phyloP scores from a whole-genome alignment of 768 basidiomycete genomes.

The Mycena latifolia region DNA sequence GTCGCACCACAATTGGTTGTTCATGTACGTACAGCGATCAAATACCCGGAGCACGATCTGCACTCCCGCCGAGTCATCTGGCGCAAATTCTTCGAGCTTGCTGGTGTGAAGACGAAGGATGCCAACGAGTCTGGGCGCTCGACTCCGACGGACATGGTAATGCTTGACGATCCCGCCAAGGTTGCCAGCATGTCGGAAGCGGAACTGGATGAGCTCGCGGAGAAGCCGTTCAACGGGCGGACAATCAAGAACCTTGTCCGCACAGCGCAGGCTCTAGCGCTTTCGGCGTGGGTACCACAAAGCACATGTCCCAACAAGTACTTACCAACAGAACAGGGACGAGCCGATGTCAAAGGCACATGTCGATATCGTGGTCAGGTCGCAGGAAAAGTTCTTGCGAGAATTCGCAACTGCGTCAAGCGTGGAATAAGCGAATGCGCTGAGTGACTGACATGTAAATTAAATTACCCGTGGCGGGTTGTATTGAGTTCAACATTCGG shows the following conservation, averaged over 20 bases:
- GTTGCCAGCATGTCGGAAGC: conserved; percentile 22
- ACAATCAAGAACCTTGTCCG: conserved; percentile 48
- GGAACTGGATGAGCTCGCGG: conserved; percentile 40
- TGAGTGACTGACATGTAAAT: neutral
- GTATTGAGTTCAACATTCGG: neutral
- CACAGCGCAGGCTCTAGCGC: conserved; percentile 45
- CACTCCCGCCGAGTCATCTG: conserved; percentile 39
- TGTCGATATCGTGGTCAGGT: conserved; percentile 39
- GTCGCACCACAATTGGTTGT: neutral
- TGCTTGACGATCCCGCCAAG: conserved; percentile 24
- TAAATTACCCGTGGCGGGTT: too few species aligned
- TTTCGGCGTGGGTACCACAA: conserved; percentile 40
- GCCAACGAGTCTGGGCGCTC: conserved; percentile 18
- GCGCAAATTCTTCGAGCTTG: conserved; percentile 42
- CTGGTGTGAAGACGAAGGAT: conserved; percentile 20
- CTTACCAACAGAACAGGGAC: neutral
- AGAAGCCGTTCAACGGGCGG: conserved; percentile 44
- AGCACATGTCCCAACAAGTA: neutral
- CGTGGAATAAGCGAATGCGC: neutral
- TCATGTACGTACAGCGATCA: conserved; percentile 34
- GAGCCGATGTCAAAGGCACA: conserved; percentile 32
- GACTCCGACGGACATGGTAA: conserved; percentile 26
- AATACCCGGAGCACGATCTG: conserved; percentile 41
- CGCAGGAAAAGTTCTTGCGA: conserved; percentile 42
- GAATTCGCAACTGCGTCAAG: conserved; percentile 17